Base-by-base conservation (phyloP, 2,329 filamentous ascomycete genomes). In the Elsinoe batatas region DNA sequence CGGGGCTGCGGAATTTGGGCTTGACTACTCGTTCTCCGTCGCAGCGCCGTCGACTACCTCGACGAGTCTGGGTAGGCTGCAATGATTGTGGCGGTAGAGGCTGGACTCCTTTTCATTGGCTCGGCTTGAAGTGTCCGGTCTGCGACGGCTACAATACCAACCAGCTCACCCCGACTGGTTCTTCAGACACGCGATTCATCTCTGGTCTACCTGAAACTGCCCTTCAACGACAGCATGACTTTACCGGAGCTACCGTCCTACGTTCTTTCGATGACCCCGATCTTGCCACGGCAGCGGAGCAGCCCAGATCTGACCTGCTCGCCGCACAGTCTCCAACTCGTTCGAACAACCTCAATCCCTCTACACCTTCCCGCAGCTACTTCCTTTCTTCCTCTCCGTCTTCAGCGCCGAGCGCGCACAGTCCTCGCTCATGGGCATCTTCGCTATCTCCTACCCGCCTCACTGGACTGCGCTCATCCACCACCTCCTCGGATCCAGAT, bases 1-100 rank as follows among this genome's bases (percentile, higher is more conserved):
- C 38, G n/a, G 53, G 53, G 3, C 26, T 55, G 5, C 15, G 33
- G 3, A 55, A 47, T 20, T 42, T 55, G 2, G 2, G 37, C 12
- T 15, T 55, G 17, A 36, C 22, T 12, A 53, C 43, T 26, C 30
- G 44, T 2, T 32, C 54, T 38, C 13, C 33, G 4, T 50, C 54
- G 32, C 56, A 11, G 35, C 55, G 20, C 36, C 55, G 42, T 30
- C 57, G 35, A 44, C 56, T 40, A 33, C 68, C 68, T 20, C 60
- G 66, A 43, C 61, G 83, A 59, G 91, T 90, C 12, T 81, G 91
- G 60, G 82, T 97, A 50, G 82, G 91, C 59, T 98, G 93, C 71
- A 97, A 98, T 68, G 93, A 98, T 71, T 98, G 93, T 71, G 88
- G 84, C 44, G 87, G 87, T 11, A 91, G 90, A 67, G 91, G 86